Percentiles rank a stretch among this genome's conserved stretches.
Conservation (phyloP, 2,329 filamentous ascomycete species). For the Sordariomycetes sp. region DNA sequence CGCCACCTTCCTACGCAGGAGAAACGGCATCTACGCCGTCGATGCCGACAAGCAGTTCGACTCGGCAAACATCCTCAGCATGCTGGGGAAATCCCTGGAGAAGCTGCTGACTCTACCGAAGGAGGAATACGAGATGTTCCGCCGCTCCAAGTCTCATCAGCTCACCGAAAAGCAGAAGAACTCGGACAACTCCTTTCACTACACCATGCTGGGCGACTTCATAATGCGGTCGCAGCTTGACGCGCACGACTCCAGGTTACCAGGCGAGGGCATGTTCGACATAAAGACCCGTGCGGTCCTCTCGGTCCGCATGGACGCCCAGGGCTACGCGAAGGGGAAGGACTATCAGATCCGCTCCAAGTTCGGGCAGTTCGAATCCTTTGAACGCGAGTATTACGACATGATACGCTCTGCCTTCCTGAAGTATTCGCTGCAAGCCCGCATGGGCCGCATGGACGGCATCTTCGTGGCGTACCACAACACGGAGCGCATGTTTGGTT, state of each 20-base stretch:
- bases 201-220: slow-evolving; percentile 76
- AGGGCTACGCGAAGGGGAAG: slow-evolving; percentile 59
- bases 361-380: slow-evolving; percentile 78
- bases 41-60: slow-evolving; percentile 94
- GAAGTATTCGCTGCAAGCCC: slow-evolving; percentile 93
- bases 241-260: slow-evolving; percentile 74
- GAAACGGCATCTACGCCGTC: slow-evolving; percentile 82
- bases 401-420: slow-evolving; percentile 92
- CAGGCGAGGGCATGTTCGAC: slow-evolving; percentile 90
- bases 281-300: slow-evolving; percentile 90
- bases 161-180: slow-evolving; percentile 63
- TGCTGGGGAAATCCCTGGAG: slow-evolving; percentile 93
- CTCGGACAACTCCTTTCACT: slow-evolving; percentile 73
- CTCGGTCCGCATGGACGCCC: slow-evolving; percentile 78
- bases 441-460: slow-evolving; percentile 96
- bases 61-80: slow-evolving; percentile 72
- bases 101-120: slow-evolving; percentile 80
- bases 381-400: slow-evolving; percentile 90
- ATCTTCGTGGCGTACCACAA: slow-evolving; percentile 98
- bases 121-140: slow-evolving; percentile 77
- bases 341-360: slow-evolving; percentile 78
- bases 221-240: slow-evolving; percentile 94
- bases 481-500: slow-evolving; percentile 88
- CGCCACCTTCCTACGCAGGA: slow-evolving; percentile 72
- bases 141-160: slow-evolving; percentile 54